Percentiles rank a stretch among this genome's conserved stretches.
These are phyloP conservation scores for Lipomyces yarrowii DNA, from an alignment of 1,139 yeast genomes.

Conservation along the genomic window DNA sequence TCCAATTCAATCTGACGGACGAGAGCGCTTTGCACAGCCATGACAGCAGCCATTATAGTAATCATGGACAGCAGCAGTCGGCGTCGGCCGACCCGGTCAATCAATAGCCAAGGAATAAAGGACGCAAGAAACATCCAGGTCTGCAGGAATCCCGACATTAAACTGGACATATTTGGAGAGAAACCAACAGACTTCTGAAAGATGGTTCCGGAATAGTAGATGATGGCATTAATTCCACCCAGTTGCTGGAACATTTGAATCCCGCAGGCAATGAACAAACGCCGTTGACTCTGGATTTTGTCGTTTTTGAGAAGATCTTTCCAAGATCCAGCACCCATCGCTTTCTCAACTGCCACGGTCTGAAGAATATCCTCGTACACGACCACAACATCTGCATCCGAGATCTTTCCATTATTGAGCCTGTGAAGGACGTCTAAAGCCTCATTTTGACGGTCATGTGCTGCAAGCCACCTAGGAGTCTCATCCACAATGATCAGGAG, in stretches of 20 bases:
- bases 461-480: conserved; percentile 71
- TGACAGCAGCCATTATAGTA: conserved; percentile 5
- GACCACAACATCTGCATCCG: conserved; percentile 51
- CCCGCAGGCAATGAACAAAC: conserved; percentile 18
- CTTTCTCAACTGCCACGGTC: conserved; percentile 16
- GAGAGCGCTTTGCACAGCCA: conserved; percentile 11
- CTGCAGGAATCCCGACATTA: conserved; percentile 17
- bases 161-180: conserved; percentile 9
- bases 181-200: conserved; percentile 8
- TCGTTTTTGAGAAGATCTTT: conserved; percentile 11
- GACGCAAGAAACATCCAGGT: conserved; percentile 32
- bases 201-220: conserved; percentile 32
- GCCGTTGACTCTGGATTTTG: conserved; percentile 4
- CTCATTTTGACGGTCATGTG: conserved; percentile 54
- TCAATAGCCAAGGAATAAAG: conserved; percentile 45
- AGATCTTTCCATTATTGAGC: conserved; percentile 6
- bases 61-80: conserved; percentile 44
- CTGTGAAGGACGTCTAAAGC: conserved; percentile 53
- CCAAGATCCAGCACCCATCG: conserved; percentile 12
- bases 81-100: conserved; percentile 56
- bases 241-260: conserved; percentile 21
- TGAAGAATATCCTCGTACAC: conserved; percentile 58
- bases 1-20: conserved; percentile 10
- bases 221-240: conserved; percentile 20
- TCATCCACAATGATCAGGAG: conserved; percentile 58